Base-by-base conservation (phyloP, 2,329 filamentous ascomycete species). In the Claviceps lovelessii region DNA sequence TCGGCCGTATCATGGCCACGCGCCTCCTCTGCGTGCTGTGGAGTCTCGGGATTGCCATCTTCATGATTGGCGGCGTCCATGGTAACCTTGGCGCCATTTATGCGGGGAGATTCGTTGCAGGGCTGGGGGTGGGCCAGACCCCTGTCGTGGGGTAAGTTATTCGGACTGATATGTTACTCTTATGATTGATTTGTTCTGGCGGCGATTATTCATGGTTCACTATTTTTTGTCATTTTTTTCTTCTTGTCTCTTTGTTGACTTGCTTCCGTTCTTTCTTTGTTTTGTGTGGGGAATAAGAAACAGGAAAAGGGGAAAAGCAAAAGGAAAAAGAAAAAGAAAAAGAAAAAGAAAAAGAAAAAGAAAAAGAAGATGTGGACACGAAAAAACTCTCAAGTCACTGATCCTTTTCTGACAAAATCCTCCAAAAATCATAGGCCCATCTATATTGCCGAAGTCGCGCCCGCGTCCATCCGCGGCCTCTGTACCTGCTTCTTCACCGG, bases 401-500 rank as follows among this genome's bases (percentile, higher is more conserved):
- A 4, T 37, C 13, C 11, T 11, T 37, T 37, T 11, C 11, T 13
- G 11, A 11, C 35, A 13, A 37, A 37, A 37, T 37, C 35, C 11
- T 37, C 4, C 42, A 23, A 19, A 23, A 10, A 19, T 48, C 31
- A 68, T 15, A 69, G 67, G 0, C 85, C 85, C 0, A 77, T 87
- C 1, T 89, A 88, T 65, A 79, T 89, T 33, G 83, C 84, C 5
- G 85, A 89, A 68, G 82, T 86, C 44, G 78, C 85, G 0, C 85
- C 85, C 0, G 79, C 82, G 2, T 78, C 81, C 1, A 74, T 88
- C 56, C 79, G 85, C 54, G 85, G 87, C 59, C 78, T 90, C 28
- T 89, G 85, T 64, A 88, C 86, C 1, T 85, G 71, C 56, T 68
- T 72, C 62, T 74, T 74, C 62, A 73, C 70, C 9, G 72, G 72